Evolutionary conservation across 1,139 yeast species (phyloP).

Genomic region (Debaryomycetaceae sp.): DNA sequence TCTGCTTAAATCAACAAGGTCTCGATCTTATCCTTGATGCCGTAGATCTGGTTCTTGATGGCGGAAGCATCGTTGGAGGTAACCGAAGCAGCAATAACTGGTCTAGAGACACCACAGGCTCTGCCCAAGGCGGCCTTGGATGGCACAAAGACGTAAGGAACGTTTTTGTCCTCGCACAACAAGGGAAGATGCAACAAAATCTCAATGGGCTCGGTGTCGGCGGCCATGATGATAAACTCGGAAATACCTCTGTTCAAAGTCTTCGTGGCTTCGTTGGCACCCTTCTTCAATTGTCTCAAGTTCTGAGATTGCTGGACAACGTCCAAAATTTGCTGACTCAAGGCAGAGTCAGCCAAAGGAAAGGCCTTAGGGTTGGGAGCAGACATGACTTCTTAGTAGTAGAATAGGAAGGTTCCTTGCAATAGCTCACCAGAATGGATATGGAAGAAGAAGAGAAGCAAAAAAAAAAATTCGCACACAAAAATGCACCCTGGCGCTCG

Average conservation of each 20-base stretch:
- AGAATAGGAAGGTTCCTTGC: constrained; percentile 64
- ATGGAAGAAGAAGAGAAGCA: constrained; percentile 5
- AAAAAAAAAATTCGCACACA: constrained; percentile 2
- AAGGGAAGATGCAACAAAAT: constrained; percentile 96
- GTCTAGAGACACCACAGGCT: constrained; percentile 99
- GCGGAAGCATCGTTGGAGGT: constrained; percentile 98
- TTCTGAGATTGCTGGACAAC: constrained; percentile 97
- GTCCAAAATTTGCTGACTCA: constrained; percentile 95
- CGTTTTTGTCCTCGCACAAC: constrained; percentile 98
- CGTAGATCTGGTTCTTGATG: constrained; percentile 93
- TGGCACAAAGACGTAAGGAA: constrained; percentile 97
- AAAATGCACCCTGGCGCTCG: background rate
- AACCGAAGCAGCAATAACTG: constrained; percentile 97
- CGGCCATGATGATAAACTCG: constrained; percentile 99
- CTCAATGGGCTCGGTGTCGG: constrained; percentile 99
- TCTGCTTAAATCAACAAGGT: constrained; percentile 76
- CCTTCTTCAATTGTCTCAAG: constrained; percentile 97
- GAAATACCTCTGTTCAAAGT: constrained; percentile 99
- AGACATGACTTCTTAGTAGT: constrained; percentile 37
- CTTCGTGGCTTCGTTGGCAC: constrained; percentile 99
- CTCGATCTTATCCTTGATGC: constrained; percentile 98
- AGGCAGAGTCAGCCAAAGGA: constrained; percentile 95
- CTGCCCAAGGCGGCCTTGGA: constrained; percentile 98
- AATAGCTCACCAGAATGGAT: constrained; percentile 43
- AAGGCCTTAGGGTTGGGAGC: constrained; percentile 94